Evolutionary conservation across 202 grass and related monocot genomes (phyloP), one percentile per base, ranked within the genome.

Genomic region (Eragrostis tef): DNA sequence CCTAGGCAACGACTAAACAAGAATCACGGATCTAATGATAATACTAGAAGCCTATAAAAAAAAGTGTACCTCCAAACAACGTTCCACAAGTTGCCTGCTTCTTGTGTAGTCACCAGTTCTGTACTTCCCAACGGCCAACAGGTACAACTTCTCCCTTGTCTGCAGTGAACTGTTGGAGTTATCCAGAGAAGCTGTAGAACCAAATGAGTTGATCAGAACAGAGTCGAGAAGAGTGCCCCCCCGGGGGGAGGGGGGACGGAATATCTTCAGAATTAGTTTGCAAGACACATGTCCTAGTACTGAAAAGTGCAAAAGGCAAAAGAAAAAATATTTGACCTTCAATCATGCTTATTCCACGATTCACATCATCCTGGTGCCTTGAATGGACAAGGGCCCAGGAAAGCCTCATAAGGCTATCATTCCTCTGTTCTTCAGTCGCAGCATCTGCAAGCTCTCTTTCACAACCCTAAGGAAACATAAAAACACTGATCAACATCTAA

Each of bases 311-410:
- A 17, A 77, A 62, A 74, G 46, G 52, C n/a, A n/a, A n/a, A n/a
- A n/a, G n/a, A n/a, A n/a, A n/a, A n/a, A n/a, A 68, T 16, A 51
- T 49, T 10, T 25, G 39, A 98, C 96, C 96, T 93, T 98, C 88
- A 82, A 98, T 74, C 96, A 98, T 98, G 85, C 73, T 91, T 21
- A 98, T 91, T 75, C 96, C 96, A 71, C 92, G 96, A 62, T 95
- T 95, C 56, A 98, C 90, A 79, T 98, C 92, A 51, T 92, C 92
- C 6, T 84, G 75, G 8, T 93, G 78, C 84, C 66, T 93, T 42
- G 92, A 98, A 73, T 98, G 96, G 45, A 98, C 90, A 63, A 95
- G 96, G 56, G 96, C 92, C 96, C 96, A 95, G n/a, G 96, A 98
- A 17, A 95, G 83, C 85, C 96, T 98, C 96, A 98, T 98, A 46